A percentile compares a stretch with the other conserved stretches of the same genome.
phyloP scores from a whole-genome alignment of 2,329 filamentous ascomycete species.

The Exophiala bonariae region DNA sequence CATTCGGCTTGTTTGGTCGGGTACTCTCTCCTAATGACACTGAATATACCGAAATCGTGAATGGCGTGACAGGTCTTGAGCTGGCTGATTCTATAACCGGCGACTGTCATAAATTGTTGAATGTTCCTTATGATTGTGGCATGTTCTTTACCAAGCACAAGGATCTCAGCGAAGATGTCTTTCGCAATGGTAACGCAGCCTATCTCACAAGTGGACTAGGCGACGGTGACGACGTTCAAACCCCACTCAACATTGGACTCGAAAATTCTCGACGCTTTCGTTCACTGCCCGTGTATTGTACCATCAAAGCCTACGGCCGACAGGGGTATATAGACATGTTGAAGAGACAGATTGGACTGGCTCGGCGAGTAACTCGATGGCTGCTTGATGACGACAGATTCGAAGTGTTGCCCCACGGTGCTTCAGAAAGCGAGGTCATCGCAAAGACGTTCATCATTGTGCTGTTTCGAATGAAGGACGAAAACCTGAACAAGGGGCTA shows the following conservation, averaged over 20 bases:
- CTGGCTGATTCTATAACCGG: constrained; percentile 84
- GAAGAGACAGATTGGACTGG: constrained; percentile 68
- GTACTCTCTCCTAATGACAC: constrained; percentile 53
- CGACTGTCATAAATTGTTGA: constrained; percentile 89
- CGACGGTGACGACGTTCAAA: constrained; percentile 58
- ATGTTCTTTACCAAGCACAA: constrained; percentile 77
- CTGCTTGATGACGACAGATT: constrained; percentile 63
- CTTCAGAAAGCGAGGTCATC: constrained; percentile 42
- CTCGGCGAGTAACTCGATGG: constrained; percentile 65
- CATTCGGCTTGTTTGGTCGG: constrained; percentile 82
- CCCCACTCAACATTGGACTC: constrained; percentile 80
- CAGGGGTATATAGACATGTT: constrained; percentile 70
- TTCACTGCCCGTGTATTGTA: constrained; percentile 84
- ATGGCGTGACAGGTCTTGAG: constrained; percentile 64
- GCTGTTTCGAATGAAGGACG: constrained; percentile 72
- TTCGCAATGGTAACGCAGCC: constrained; percentile 80
- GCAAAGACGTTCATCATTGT: constrained; percentile 68
- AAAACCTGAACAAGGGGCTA: constrained; percentile 64
- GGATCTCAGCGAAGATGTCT: constrained; percentile 60
- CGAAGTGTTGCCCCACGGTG: constrained; percentile 60
- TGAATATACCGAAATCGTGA: constrained; percentile 57
- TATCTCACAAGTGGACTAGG: constrained; percentile 51
- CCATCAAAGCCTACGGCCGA: constrained; percentile 71
- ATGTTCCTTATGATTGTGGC: constrained; percentile 91
- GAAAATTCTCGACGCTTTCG: constrained; percentile 92